phyloP scores from a whole-genome alignment of 768 basidiomycete genomes.

The Mycena latifolia region DNA sequence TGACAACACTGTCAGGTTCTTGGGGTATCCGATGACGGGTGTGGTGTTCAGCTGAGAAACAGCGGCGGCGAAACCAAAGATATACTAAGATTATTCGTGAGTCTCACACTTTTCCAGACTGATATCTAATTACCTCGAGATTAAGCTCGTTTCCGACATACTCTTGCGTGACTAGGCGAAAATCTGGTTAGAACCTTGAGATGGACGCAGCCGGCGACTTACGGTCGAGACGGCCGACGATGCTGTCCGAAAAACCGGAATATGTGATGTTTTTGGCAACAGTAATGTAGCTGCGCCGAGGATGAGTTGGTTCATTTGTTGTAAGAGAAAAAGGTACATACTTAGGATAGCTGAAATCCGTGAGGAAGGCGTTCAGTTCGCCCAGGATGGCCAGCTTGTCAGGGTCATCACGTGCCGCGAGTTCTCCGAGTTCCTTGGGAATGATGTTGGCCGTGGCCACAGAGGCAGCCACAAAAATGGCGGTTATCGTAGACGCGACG shows the following conservation, averaged over 20 bases:
- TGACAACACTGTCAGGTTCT: conserved; percentile 7
- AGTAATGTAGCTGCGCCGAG: not conserved
- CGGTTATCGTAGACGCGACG: not conserved
- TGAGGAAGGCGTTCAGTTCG: conserved; percentile 1
- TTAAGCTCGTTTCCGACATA: conserved; percentile 18
- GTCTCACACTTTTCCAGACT: no score
- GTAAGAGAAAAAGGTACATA: not conserved
- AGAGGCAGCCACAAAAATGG: conserved; percentile 5
- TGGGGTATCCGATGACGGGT: not conserved
- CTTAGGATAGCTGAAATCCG: conserved; percentile 13
- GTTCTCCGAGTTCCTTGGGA: conserved; percentile 7
- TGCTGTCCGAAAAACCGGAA: no score
- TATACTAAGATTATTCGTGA: not conserved
- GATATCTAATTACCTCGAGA: no score
- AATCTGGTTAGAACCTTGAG: no score
- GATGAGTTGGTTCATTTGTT: not conserved
- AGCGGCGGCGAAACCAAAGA: conserved; percentile 18
- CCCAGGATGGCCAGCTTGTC: conserved; percentile 7
- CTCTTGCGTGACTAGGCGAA: not conserved
- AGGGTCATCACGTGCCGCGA: conserved; percentile 8
- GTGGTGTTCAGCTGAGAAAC: conserved; percentile 5
- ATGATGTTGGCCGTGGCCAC: conserved; percentile 4
- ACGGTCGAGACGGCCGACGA: no score
- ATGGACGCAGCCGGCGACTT: no score
- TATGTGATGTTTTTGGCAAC: no score